Evolutionary conservation across 441 rosid species (phyloP).

Genomic region (Adansonia rubrostipa): DNA sequence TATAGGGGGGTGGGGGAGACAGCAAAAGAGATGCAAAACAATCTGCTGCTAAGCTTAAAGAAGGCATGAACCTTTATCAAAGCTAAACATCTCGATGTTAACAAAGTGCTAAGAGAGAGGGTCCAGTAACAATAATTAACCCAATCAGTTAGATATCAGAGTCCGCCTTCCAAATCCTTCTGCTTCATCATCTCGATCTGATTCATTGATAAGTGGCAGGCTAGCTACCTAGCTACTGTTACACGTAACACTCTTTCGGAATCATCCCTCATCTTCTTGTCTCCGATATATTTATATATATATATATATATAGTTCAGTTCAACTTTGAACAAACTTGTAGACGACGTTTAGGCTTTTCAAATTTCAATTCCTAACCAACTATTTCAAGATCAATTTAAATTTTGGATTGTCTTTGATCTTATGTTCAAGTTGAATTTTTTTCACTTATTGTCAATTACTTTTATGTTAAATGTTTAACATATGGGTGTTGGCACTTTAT

Average conservation of each 20-base stretch:
- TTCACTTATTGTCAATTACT: too few species aligned
- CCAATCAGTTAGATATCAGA: conserved; percentile 12
- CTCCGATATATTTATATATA: not conserved
- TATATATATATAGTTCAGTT: not conserved
- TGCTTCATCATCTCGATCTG: not conserved
- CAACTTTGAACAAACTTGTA: not conserved
- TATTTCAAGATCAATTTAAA: not conserved
- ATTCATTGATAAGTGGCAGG: not conserved
- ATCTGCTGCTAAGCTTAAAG: conserved; percentile 13
- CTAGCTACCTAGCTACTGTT: not conserved
- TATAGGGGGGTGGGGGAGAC: not conserved
- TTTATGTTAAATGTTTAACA: too few species aligned
- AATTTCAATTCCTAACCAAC: not conserved
- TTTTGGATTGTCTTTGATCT: too few species aligned
- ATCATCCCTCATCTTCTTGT: not conserved
- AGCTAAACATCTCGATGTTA: not conserved
- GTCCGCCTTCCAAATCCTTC: conserved; percentile 1
- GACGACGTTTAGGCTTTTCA: not conserved
- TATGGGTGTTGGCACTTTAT: too few species aligned
- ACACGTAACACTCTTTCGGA: not conserved
- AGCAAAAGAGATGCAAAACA: not conserved
- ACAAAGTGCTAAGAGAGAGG: not conserved
- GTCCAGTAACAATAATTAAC: conserved; percentile 18
- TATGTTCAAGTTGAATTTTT: too few species aligned
- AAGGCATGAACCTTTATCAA: not conserved